Conservation (phyloP, 108 stramenopile genomes). For the Pseudonitzschia multiseries region DNA sequence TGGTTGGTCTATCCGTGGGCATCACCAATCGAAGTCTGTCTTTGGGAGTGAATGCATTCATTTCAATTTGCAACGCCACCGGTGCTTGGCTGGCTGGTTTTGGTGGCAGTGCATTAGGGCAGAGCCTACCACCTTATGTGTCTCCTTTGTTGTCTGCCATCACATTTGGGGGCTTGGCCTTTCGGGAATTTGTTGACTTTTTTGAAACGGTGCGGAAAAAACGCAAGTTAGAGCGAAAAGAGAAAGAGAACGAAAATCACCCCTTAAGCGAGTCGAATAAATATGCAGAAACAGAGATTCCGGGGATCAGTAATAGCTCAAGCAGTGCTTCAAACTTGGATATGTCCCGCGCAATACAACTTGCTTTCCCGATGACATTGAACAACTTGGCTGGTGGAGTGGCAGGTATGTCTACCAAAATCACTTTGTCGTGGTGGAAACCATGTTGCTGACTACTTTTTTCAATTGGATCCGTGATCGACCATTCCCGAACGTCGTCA, state of each 20-base stretch:
- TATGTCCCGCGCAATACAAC: conserved; percentile 8
- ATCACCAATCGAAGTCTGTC: conserved; percentile 16
- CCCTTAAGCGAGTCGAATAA: background rate
- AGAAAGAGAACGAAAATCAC: background rate
- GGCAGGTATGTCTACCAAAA: conserved; percentile 20
- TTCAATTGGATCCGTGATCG: too few species aligned
- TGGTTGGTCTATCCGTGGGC: conserved; percentile 43
- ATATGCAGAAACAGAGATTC: background rate
- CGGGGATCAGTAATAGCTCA: background rate
- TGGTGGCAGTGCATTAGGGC: conserved; percentile 12
- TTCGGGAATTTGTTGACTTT: conserved; percentile 18
- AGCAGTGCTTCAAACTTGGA: background rate
- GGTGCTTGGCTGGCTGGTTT: conserved; percentile 36
- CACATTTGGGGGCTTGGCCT: conserved; percentile 26
- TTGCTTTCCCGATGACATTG: conserved; percentile 57
- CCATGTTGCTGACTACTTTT: too few species aligned
- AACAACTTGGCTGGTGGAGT: conserved; percentile 60
- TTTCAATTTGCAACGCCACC: conserved; percentile 42
- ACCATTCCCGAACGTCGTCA: too few species aligned
- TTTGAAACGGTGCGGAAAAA: background rate
- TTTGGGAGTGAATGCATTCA: conserved; percentile 29
- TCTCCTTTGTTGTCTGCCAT: conserved; percentile 23
- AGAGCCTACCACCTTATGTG: conserved; percentile 13
- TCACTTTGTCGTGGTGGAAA: background rate
- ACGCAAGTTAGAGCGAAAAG: background rate